Conservation (phyloP, 805 yeast genomes). For the Metschnikowia noctiluminum region DNA sequence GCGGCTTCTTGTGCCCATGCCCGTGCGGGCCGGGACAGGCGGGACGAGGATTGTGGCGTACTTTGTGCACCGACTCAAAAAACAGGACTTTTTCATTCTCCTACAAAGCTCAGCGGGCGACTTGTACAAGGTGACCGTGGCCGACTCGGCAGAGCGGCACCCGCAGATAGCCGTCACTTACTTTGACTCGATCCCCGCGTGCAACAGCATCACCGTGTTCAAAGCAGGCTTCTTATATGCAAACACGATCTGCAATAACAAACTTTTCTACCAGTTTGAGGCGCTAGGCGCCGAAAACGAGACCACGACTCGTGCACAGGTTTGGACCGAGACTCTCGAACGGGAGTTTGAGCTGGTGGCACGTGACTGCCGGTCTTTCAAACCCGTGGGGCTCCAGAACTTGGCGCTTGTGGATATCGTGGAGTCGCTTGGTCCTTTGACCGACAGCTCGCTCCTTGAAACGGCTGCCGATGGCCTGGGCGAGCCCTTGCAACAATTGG, state of each 20-base stretch:
- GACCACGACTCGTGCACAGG: constrained; percentile 11
- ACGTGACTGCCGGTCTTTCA: constrained; percentile 12
- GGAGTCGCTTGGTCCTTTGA: constrained; percentile 52
- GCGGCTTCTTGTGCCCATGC: constrained; percentile 47
- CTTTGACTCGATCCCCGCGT: constrained; percentile 72
- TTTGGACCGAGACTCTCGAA: constrained; percentile 5
- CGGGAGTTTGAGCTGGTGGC: background rate
- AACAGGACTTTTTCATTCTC: constrained; percentile 58
- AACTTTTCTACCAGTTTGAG: constrained; percentile 73
- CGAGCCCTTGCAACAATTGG: constrained; percentile 21
- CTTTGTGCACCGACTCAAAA: constrained; percentile 63
- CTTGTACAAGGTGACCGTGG: constrained; percentile 56
- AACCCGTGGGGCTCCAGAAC: constrained; percentile 46
- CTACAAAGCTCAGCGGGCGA: constrained; percentile 75
- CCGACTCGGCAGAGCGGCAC: constrained; percentile 16
- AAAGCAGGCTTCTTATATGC: constrained; percentile 76
- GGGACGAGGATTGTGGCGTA: constrained; percentile 47
- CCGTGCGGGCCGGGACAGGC: constrained; percentile 36
- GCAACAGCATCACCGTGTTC: constrained; percentile 55
- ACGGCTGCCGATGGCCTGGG: constrained; percentile 9
- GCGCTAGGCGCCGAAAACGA: constrained; percentile 59
- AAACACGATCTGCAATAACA: constrained; percentile 60
- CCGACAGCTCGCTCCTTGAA: constrained; percentile 24
- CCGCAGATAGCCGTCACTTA: constrained; percentile 45
- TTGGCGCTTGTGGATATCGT: constrained; percentile 54